phyloP scores from a whole-genome alignment of 352 stramenopile genomes.

The Phytophthora podocarpi region DNA sequence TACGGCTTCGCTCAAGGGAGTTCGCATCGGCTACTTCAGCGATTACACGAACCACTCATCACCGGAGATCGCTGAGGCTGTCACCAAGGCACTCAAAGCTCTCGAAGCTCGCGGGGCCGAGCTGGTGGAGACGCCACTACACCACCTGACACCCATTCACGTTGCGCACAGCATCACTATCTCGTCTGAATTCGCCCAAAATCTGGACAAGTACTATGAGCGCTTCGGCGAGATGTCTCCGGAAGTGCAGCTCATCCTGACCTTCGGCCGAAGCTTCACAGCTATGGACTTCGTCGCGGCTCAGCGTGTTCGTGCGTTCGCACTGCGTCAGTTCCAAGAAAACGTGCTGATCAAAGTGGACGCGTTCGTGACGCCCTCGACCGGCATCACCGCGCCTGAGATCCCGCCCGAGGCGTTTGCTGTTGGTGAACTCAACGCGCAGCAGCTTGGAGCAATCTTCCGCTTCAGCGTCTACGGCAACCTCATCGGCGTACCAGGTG shows the following conservation, averaged over 20 bases:
- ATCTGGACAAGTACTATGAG: conserved; percentile 69
- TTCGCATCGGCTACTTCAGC: conserved; percentile 83
- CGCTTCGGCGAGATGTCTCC: conserved; percentile 62
- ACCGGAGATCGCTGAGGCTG: conserved; percentile 52
- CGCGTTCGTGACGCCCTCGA: conserved; percentile 89
- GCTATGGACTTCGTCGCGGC: conserved; percentile 84
- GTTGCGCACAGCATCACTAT: conserved; percentile 86
- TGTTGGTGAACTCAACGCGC: conserved; percentile 62
- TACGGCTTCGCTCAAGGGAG: conserved; percentile 56
- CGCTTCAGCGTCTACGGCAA: conserved; percentile 88
- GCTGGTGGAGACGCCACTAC: conserved; percentile 77
- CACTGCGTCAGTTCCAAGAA: conserved; percentile 72
- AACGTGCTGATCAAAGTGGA: conserved; percentile 87
- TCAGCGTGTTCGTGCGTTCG: conserved; percentile 85
- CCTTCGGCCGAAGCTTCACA: conserved; percentile 66
- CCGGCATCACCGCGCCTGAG: conserved; percentile 73
- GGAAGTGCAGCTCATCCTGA: conserved; percentile 78
- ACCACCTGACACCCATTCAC: conserved; percentile 81
- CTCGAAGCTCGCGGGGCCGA: conserved; percentile 64
- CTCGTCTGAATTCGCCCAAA: conserved; percentile 77
- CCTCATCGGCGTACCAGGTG: conserved; percentile 83
- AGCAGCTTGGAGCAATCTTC: conserved; percentile 67
- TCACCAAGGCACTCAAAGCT: conserved; percentile 52
- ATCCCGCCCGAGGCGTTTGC: conserved; percentile 54
- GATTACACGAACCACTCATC: conserved; percentile 79